Base-by-base conservation (phyloP, 305 asterid species). In the Fraxinus nigra region DNA sequence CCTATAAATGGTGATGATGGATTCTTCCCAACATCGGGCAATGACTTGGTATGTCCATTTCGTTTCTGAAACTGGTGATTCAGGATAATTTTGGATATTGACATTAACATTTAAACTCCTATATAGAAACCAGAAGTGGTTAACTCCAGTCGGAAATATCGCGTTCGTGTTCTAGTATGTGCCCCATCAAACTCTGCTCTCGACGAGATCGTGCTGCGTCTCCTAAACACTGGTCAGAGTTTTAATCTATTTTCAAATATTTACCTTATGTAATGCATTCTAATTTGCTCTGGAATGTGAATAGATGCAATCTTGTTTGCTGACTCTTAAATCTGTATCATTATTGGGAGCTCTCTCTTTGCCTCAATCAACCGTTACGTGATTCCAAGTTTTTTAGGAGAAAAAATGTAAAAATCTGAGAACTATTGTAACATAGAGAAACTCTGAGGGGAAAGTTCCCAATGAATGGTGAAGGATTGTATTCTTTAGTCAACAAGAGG, bases 171-270 rank as follows among this genome's bases (percentile, higher is more conserved):
- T 72, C 90, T 97, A 75, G 98, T 97, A 59, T 97, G 99, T 88
- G 98, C 99, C 80, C 99, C 99, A 54, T 97, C 99, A 81, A 97
- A 97, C 85, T 92, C 99, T 80, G 99, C 98, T 78, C 99, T 97
- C 48, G 98, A 97, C 87, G 99, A 97, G 90, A 97, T 97, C 85
- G 98, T 97, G 46, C 84, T 89, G 85, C 97, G 98, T 67, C 84
- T 97, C 83, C 79, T 93, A 75, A 91, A 86, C 85, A 93, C 96
- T 56, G 98, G 99, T 94, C 34, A 82, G 92, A 77, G 77, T 75
- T 84, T 84, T 69, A 43, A 63, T 77, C 28, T 54, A 30, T 82
- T 73, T n/a, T 80, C 43, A 51, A 74, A 76, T 77, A 37, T 7
- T 77, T 83, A 75, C 46, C 65, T 75, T 80, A 33, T 77, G 76